Evolutionary conservation across 2,329 filamentous ascomycete species (phyloP), one percentile per base, ranked within the genome.

Genomic region (Clonostachys rosea): DNA sequence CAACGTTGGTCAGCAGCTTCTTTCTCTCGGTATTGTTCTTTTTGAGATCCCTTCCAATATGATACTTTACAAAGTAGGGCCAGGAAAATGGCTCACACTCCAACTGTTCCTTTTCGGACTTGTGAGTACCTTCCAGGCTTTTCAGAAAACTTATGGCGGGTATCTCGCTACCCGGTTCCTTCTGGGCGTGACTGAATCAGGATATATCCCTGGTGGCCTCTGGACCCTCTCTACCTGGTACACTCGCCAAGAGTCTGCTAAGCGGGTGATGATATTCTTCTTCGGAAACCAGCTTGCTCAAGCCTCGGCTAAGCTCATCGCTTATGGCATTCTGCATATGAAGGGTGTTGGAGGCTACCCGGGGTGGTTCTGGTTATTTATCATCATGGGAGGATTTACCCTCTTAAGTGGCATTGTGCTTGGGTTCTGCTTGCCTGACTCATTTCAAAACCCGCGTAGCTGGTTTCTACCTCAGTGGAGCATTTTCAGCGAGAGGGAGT

Each of bases 281-380:
- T 75, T 80, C 47, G 78, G 77, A 12, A 78, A 78, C 54, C 70
- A 76, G 56, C 65, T 78, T 13, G 76, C 74, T 6, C 60, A 65
- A 16, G 63, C 62, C 2, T 62, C 57, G 0, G 59, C 58, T 0
- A 60, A 62, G 48, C 63, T 75, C 4, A 53, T 75, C 3, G 71
- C 71, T 1, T 74, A 66, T 36, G 70, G 67, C 3, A 73, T 76
- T 35, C 63, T 81, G 24, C 71, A 74, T 47, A 70, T 81, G 63
- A 59, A 67, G 6, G 76, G 74, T 2, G 65, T 71, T 2, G 66
- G 62, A 2, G 72, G 70, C 7, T 62, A 73, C 46, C 56, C 71
- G 0, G 77, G 78, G n/a, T 81, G 77, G 77, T 74, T 75, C 52
- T 81, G 78, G 77, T 63, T 81, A 2, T 81, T 80, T 52, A 57